Evolutionary conservation across 805 yeast species (phyloP), one percentile per base, ranked within the genome.

Genomic region (Blastobotrys peoriensis): DNA sequence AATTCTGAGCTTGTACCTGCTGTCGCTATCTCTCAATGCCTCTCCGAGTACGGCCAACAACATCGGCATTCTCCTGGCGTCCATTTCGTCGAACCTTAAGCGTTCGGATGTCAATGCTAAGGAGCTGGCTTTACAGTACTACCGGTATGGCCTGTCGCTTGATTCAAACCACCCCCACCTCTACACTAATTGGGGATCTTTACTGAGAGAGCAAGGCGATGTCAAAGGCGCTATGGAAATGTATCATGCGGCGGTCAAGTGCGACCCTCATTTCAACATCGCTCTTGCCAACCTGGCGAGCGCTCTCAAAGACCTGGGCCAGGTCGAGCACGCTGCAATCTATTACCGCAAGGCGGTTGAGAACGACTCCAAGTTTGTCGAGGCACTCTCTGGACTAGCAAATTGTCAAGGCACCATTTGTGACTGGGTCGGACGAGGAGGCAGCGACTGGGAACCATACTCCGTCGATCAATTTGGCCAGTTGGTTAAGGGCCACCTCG

Each of bases 151-250:
- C 1, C 54, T 61, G 3, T 45, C 56, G 3, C 51, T 61, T 13
- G 65, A 61, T 41, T 39, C 57, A 8, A 54, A 52, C n/a, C 65
- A 61, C 37, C 66, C 65, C 3, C 65, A 61, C 45, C 48, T 61
- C 5, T 58, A 60, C 48, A 60, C 65, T 4, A 61, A 61, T 21
- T 49, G 60, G 25, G 65, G 65, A 5, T 59, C 65, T 5, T 48
- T 61, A 3, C 50, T 54, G 18, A 55, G 62, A 10, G 65, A 61
- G 34, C 62, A 59, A 33, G 65, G 66, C 8, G 36, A 52, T 1
- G 38, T 57, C 5, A 33, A 44, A 3, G 58, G 56, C 21, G 63
- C 65, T 9, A 49, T 62, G 10, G 35, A 48, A n/a, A 54, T 58
- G 57, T 61, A 61, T 41, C 49, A 53, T 21, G 46, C 50, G 10